Conservation (phyloP, 176 grass and related monocot species). For the Carex scoparia region DNA sequence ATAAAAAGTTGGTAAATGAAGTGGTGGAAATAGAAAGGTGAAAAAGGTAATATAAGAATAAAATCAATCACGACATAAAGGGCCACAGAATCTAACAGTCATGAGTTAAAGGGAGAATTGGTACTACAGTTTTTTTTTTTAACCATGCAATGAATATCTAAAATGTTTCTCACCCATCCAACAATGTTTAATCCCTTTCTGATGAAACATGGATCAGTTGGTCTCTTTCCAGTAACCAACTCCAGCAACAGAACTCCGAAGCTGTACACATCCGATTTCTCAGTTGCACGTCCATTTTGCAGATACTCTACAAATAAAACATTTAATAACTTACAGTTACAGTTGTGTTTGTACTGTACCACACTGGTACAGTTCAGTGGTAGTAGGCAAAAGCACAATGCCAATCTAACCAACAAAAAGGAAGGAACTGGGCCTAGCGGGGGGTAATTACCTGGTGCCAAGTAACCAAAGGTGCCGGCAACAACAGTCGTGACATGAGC, state of each 20-base stretch:
- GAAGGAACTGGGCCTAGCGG: not conserved
- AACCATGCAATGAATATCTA: not conserved
- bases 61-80: not conserved
- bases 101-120: not conserved
- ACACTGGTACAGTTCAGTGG: not conserved
- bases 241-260: constrained; percentile 90
- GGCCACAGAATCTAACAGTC: not conserved
- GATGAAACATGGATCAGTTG: constrained; percentile 70
- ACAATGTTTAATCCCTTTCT: constrained; percentile 93
- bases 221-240: constrained; percentile 81
- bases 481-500: constrained; percentile 83
- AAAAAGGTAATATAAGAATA: not conserved
- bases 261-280: constrained; percentile 89
- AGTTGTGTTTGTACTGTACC: not conserved
- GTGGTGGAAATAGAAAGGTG: not conserved
- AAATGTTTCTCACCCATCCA: constrained; percentile 60
- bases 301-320: constrained; percentile 58
- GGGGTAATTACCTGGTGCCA: constrained; percentile 60
- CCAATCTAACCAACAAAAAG: not conserved
- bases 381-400: not conserved
- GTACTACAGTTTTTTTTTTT: not conserved
- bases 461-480: constrained; percentile 82
- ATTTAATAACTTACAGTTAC: not conserved
- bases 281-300: constrained; percentile 75
- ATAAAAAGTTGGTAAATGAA: not conserved